These are phyloP conservation scores for Acrasis kona DNA, from an alignment of 78 protist genomes.

Conservation along the genomic window DNA sequence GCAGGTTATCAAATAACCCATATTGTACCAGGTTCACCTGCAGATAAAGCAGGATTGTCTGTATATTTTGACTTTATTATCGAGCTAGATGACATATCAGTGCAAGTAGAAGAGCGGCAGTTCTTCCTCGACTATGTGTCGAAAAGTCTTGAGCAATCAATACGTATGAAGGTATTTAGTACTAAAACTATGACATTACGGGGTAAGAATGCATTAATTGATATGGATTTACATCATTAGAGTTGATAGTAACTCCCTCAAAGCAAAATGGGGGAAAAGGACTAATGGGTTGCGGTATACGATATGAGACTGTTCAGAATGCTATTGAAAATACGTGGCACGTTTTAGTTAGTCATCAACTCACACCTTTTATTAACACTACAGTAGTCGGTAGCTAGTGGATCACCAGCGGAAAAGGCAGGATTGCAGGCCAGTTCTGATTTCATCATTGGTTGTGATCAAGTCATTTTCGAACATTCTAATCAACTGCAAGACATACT, in stretches of 20 bases:
- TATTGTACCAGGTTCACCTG: conserved; percentile 1
- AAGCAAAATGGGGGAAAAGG: conserved; percentile 9
- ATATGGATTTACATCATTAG: neutral
- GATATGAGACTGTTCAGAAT: conserved; percentile 2
- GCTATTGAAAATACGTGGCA: conserved; percentile 10
- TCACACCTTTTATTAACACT: neutral
- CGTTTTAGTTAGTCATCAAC: neutral
- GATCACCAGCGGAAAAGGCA: neutral
- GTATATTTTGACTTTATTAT: conserved; percentile 22
- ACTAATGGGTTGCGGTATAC: conserved; percentile 12
- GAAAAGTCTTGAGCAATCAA: neutral
- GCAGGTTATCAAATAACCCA: conserved; percentile 16
- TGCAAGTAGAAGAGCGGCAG: neutral
- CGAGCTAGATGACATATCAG: neutral
- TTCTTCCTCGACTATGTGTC: neutral
- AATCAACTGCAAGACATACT: neutral
- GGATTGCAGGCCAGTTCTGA: neutral
- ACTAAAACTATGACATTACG: neutral
- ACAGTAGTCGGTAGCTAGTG: neutral
- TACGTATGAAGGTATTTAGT: neutral
- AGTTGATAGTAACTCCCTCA: neutral
- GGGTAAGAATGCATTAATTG: neutral
- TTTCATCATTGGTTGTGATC: neutral
- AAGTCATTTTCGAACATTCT: neutral
- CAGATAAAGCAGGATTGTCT: conserved; percentile 2